Base-by-base conservation (phyloP, 2,329 filamentous ascomycete species). In the Pestalotiopsis sp. region DNA sequence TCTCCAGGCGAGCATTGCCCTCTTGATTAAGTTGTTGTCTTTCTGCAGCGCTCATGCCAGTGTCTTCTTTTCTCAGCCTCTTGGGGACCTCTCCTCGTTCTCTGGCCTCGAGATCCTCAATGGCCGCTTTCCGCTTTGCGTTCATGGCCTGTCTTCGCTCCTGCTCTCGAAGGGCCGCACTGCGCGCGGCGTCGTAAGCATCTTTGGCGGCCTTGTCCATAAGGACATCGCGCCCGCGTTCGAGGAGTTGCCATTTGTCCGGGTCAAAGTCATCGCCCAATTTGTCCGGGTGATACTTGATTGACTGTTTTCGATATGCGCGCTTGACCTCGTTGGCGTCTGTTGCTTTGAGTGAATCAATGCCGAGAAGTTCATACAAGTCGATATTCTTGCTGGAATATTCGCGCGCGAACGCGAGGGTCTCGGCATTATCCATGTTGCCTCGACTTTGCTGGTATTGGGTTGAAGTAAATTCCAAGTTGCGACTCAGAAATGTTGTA, bases 251-350 rank as follows among this genome's bases (percentile, higher is more conserved):
- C 84, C 97, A 98, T 76, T 92, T 93, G 3, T 91, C 90, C 60
- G 93, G 86, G 73, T 96, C 93, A 74, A 92, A 93, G 49, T 86
- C 83, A 66, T 88, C 66, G 41, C 66, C 66, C 20, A 67, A 45
- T 82, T 98, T 97, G 86, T 98, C 95, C 1, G 95, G 95, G 80
- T 98, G 95, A 83, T 95, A 94, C 76, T 93, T 94, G n/a, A 97
- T 85, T 3, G 94, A 94, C 38, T 91, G 91, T 75, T 93, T 93
- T 69, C 94, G 90, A 85, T 95, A 98, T 59, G 93, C 94, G 73
- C 92, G 90, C 72, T 93, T 91, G 75, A 97, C 91, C 71, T 94
- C 92, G n/a, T 89, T 61, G 31, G 57, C 27, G 25, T 70, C 83
- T 68, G 92, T 91, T 23, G 86, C 82, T 0, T 91, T 89, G 20